Base-by-base conservation (phyloP, 805 yeast species). In the Yamadazyma endophytica region DNA sequence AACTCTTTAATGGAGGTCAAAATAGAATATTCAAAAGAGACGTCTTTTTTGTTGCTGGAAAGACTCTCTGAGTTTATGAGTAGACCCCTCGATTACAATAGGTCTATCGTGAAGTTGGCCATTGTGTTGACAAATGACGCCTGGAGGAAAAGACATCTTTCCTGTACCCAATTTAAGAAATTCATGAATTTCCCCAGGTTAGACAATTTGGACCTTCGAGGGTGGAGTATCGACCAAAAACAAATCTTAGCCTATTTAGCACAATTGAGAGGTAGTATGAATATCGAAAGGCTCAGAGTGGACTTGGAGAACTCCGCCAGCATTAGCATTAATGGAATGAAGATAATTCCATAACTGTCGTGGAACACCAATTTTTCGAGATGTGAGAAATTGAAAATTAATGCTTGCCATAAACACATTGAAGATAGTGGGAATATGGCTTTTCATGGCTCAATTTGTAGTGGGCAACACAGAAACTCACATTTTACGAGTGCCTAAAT, bases 391-490 rank as follows among this genome's bases (percentile, higher is more conserved):
- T n/a, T n/a, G n/a, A n/a, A n/a, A n/a, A n/a, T n/a, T n/a, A n/a
- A n/a, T n/a, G n/a, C n/a, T n/a, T n/a, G n/a, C n/a, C n/a, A n/a
- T n/a, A n/a, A n/a, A n/a, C n/a, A n/a, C n/a, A n/a, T n/a, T 9
- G 21, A 20, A 20, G 21, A 20, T 20, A 11, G 21, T 20, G 8
- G 21, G 9, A 23, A 23, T 7, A 23, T n/a, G 26, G 8, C 26
- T 12, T 9, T 11, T 19, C n/a, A n/a, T n/a, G n/a, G n/a, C n/a
- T n/a, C n/a, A n/a, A 7, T 18, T 11, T 17, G 26, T 34, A 5
- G 19, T 32, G 22, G 68, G 64, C 18, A 65, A 65, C 31, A 65
- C 72, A 1, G 72, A 65, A 36, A 52, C 66, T 2, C 43, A 49
- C 17, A 30, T 58, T 12, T 26, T 62, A 18, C 31, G 35, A 21